A percentile compares a stretch with the other conserved stretches of the same genome.
These are phyloP conservation scores for Coriaria nepalensis DNA, from an alignment of 306 rosid genomes.

Conservation along the genomic window DNA sequence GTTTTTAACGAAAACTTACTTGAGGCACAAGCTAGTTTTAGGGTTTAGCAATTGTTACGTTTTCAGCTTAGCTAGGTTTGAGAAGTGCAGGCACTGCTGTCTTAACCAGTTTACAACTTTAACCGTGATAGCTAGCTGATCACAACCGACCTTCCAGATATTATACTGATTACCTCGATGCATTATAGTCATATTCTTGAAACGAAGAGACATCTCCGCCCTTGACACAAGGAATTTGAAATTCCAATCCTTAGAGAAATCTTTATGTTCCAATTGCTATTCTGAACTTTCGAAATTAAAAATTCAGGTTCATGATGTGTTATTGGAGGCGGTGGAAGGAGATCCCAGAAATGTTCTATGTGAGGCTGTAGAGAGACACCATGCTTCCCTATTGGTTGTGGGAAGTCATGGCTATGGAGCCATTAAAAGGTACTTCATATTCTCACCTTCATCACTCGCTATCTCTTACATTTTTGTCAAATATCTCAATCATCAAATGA, in stretches of 20 bases:
- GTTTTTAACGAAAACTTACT: no score
- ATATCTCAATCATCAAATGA: no score
- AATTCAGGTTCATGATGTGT: conserved; percentile 25
- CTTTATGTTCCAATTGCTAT: neutral
- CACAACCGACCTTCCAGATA: neutral
- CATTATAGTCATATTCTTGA: no score
- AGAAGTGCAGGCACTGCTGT: no score
- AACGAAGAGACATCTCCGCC: neutral
- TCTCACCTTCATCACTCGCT: no score
- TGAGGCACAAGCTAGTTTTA: no score
- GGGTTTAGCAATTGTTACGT: no score
- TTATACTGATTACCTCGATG: no score
- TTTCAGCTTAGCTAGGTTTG: no score
- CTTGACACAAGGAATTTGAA: neutral
- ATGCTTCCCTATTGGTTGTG: conserved; percentile 55
- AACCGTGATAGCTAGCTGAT: neutral
- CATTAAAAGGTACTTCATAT: conserved; percentile 14
- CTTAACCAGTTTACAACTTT: no score
- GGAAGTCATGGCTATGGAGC: conserved; percentile 80
- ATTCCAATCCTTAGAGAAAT: neutral
- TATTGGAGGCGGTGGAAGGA: conserved; percentile 48
- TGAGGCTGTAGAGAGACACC: conserved; percentile 52
- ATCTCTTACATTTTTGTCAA: no score
- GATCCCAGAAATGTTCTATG: conserved; percentile 72
- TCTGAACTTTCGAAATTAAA: neutral